These are phyloP conservation scores for Globisporangium viniferum DNA, from an alignment of 352 stramenopile genomes.

Conservation along the genomic window DNA sequence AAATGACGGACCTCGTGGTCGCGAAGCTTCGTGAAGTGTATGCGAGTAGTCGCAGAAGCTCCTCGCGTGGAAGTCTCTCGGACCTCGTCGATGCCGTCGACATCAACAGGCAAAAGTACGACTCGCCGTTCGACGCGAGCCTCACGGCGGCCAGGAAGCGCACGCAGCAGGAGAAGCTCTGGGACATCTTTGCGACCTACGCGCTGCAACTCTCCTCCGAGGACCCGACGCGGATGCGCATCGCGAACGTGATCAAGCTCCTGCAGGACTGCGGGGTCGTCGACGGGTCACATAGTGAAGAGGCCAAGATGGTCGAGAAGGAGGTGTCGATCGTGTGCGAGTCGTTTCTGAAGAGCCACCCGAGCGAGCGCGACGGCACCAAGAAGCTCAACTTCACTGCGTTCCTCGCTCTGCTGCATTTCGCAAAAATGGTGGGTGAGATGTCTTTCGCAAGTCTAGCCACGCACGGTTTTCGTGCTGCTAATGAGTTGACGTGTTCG, in stretches of 20 bases:
- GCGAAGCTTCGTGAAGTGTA: conserved; percentile 15
- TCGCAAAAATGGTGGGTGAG: conserved; percentile 55
- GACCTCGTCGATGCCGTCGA: conserved; percentile 10
- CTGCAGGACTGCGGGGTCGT: conserved; percentile 78
- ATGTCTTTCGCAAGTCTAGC: not conserved
- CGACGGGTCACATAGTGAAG: conserved; percentile 41
- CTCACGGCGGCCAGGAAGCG: conserved; percentile 47
- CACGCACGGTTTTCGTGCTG: not conserved
- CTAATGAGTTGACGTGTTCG: not conserved
- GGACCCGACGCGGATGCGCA: conserved; percentile 68
- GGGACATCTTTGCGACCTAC: conserved; percentile 78
- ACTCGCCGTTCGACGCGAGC: conserved; percentile 64
- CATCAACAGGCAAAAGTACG: conserved; percentile 41
- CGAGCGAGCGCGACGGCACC: conserved; percentile 51
- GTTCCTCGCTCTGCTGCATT: conserved; percentile 65
- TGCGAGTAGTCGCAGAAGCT: conserved; percentile 7
- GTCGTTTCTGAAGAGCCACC: conserved; percentile 55
- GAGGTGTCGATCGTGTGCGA: conserved; percentile 77
- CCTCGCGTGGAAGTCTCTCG: not conserved
- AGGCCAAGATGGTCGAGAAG: conserved; percentile 66
- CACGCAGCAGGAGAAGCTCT: conserved; percentile 68
- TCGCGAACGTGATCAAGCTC: conserved; percentile 64
- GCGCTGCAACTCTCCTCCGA: conserved; percentile 74
- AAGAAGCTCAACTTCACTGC: conserved; percentile 72
- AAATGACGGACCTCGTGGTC: conserved; percentile 8